A percentile compares a stretch with the other conserved stretches of the same genome.
phyloP scores from a whole-genome alignment of 1,284 basidiomycete genomes.

The Waitea zeae region DNA sequence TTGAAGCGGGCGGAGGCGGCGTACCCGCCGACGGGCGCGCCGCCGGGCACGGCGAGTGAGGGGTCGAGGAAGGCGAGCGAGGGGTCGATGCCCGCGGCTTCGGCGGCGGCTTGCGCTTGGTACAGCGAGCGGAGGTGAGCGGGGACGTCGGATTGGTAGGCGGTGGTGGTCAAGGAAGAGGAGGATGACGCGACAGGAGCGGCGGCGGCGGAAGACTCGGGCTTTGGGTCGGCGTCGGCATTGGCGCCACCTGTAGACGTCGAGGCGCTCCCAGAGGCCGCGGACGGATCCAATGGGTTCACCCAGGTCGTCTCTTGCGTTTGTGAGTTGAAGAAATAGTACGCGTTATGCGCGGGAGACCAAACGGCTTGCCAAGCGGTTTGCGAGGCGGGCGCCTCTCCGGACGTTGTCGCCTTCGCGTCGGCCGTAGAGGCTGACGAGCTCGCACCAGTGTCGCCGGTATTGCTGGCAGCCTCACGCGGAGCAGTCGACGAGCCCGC shows the following conservation, averaged over 20 bases:
- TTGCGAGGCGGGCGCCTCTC: too few relatives aligned
- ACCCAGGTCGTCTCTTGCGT: conserved; percentile 81
- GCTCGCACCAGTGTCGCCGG: too few relatives aligned
- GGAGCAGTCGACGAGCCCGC: conserved; percentile 7
- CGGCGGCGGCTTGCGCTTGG: conserved; percentile 41
- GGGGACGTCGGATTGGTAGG: conserved; percentile 10
- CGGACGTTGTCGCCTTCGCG: too few relatives aligned
- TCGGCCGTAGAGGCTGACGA: too few relatives aligned
- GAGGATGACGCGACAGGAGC: conserved; percentile 11
- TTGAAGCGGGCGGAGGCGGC: conserved; percentile 67
- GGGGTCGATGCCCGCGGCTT: conserved; percentile 72
- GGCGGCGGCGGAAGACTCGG: conserved; percentile 15
- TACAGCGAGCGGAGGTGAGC: conserved; percentile 12
- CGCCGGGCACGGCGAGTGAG: conserved; percentile 29
- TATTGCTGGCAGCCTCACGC: conserved; percentile 10
- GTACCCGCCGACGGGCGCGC: conserved; percentile 22
- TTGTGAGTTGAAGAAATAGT: conserved; percentile 75
- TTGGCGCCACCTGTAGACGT: conserved; percentile 2
- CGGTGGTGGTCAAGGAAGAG: conserved; percentile 11
- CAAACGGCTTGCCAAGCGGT: conserved; percentile 90
- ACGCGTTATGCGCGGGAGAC: conserved; percentile 65
- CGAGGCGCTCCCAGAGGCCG: conserved; percentile 9
- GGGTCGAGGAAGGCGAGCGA: conserved; percentile 72
- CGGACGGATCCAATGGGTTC: conserved; percentile 49
- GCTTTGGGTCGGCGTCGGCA: conserved; percentile 2